Percentiles rank a stretch among this genome's conserved stretches.
Evolutionary conservation across 1,284 basidiomycete species (phyloP).

Genomic region (Stereum hirsutum): DNA sequence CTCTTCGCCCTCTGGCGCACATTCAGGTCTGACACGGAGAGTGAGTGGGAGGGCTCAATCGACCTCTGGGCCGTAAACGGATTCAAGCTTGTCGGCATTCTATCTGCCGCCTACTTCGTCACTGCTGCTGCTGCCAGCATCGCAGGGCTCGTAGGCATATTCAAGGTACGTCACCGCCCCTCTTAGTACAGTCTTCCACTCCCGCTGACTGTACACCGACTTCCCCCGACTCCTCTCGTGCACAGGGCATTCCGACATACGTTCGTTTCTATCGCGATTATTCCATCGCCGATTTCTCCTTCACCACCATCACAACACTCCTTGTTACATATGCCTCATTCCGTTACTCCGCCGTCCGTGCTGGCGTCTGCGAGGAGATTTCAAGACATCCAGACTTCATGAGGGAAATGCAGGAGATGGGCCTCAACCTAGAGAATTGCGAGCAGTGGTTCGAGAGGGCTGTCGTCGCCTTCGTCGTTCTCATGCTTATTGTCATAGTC

Average conservation of each 20-base stretch:
- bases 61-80: conserved; percentile 52
- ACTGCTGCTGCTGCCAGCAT: conserved; percentile 50
- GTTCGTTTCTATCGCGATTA: conserved; percentile 64
- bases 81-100: conserved; percentile 54
- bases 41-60: conserved; percentile 60
- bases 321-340: conserved; percentile 51
- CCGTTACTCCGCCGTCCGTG: conserved; percentile 38
- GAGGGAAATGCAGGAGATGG: conserved; percentile 60
- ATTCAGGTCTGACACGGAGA: conserved; percentile 59
- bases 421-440: conserved; percentile 67
- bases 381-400: conserved; percentile 66
- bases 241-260: conserved; percentile 41
- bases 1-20: conserved; percentile 48
- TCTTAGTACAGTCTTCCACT: conserved; percentile 2
- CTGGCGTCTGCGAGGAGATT: conserved; percentile 61
- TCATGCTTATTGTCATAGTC: conserved; percentile 53
- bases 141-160: conserved; percentile 57
- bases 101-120: conserved; percentile 57
- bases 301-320: conserved; percentile 47
- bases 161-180: conserved; percentile 37
- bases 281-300: conserved; percentile 64
- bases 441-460: conserved; percentile 68
- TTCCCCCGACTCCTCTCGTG: neutral
- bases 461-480: conserved; percentile 42
- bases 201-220: neutral